Evolutionary conservation across 2,329 filamentous ascomycete genomes (phyloP).

Genomic region (Hymenotorrendiella dingleyae): DNA sequence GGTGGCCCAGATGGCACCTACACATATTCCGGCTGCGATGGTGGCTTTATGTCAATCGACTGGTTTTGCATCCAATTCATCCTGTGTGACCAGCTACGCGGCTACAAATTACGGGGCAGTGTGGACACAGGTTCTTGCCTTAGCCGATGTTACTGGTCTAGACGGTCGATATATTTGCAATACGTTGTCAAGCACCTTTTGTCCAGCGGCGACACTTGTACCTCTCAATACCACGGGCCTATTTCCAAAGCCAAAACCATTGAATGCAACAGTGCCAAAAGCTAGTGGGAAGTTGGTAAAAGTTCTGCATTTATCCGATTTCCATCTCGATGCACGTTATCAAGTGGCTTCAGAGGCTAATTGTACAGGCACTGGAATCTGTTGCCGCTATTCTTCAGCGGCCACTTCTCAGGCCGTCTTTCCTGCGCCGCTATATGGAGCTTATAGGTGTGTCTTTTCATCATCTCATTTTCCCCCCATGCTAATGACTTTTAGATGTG

Average conservation of each 20-base stretch:
- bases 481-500: slow-evolving; percentile 34
- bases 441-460: slow-evolving; percentile 34
- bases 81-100: slow-evolving; percentile 43
- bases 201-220: slow-evolving; percentile 38
- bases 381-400: slow-evolving; percentile 42
- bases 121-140: slow-evolving; percentile 51
- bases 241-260: slow-evolving; percentile 51
- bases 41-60: slow-evolving; percentile 44
- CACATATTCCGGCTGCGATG: slow-evolving; percentile 44
- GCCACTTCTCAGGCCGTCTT: slow-evolving; percentile 33
- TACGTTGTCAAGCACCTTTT: slow-evolving; percentile 41
- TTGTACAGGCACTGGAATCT: slow-evolving; percentile 44
- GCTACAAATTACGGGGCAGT: slow-evolving; percentile 45
- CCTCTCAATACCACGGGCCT: slow-evolving; percentile 38
- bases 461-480: not conserved
- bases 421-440: slow-evolving; percentile 48
- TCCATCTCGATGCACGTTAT: slow-evolving; percentile 51
- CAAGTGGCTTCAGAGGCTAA: slow-evolving; percentile 47
- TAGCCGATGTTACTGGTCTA: slow-evolving; percentile 45
- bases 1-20: slow-evolving; percentile 43
- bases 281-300: slow-evolving; percentile 49
- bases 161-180: slow-evolving; percentile 54
- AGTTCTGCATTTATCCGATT: slow-evolving; percentile 49
- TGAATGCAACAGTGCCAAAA: slow-evolving; percentile 36
- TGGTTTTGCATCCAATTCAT: slow-evolving; percentile 39